These are phyloP conservation scores for Teunomyces lycoperdinae DNA, from an alignment of 805 yeast species.

Conservation along the genomic window DNA sequence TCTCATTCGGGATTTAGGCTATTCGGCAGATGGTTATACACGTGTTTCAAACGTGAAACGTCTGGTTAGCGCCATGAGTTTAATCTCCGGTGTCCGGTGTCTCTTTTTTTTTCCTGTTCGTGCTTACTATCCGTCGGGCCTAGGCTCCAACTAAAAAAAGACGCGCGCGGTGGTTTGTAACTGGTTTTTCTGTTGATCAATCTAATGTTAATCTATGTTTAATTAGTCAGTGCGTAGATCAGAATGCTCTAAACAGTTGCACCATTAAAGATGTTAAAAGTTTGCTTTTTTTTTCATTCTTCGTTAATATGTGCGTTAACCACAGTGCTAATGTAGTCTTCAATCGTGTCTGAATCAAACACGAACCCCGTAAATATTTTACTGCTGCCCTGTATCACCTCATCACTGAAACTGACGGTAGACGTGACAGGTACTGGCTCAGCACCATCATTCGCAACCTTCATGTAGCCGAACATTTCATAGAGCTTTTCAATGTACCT, in stretches of 20 bases:
- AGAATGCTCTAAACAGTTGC: background rate
- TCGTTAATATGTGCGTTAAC: slow-evolving; percentile 8
- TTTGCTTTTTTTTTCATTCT: background rate
- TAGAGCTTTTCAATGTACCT: slow-evolving; percentile 21
- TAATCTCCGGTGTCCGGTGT: no score
- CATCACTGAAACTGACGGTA: slow-evolving; percentile 13
- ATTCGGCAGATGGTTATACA: background rate
- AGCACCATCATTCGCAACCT: slow-evolving; percentile 3
- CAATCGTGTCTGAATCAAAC: slow-evolving; percentile 16
- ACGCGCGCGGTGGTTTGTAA: no score
- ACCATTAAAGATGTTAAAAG: background rate
- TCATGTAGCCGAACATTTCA: slow-evolving; percentile 21
- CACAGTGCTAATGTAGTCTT: slow-evolving; percentile 21
- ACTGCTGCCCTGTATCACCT: slow-evolving; percentile 13
- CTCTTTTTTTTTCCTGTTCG: no score
- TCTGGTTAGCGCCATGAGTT: background rate
- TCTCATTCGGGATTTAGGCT: background rate
- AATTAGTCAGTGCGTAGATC: background rate
- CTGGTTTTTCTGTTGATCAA: no score
- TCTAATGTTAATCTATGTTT: background rate
- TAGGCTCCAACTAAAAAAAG: no score
- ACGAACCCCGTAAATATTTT: slow-evolving; percentile 19
- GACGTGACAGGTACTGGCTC: slow-evolving; percentile 15
- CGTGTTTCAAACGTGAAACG: background rate
- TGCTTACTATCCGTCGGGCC: no score